Evolutionary conservation across 164 flowering plant genomes (phyloP).

Genomic region (Buxus sempervirens): DNA sequence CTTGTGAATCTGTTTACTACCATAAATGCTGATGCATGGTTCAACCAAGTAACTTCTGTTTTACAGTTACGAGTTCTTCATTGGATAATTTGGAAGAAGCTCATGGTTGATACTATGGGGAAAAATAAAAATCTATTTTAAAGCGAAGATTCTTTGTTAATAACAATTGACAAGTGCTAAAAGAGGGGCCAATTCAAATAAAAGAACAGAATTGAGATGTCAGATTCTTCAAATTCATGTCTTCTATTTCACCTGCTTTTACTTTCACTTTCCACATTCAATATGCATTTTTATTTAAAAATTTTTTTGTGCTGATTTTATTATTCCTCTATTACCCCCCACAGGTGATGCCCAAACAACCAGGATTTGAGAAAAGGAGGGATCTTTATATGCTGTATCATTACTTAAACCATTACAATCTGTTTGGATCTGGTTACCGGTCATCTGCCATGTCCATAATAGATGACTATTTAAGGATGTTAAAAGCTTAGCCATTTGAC

Average conservation of each 20-base stretch:
- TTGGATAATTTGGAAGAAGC: not conserved
- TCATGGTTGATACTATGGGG: not conserved
- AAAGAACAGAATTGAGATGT: not conserved
- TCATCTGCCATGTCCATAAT: slow-evolving; percentile 95
- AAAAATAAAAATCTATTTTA: not conserved
- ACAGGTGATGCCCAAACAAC: slow-evolving; percentile 97
- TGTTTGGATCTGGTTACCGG: slow-evolving; percentile 88
- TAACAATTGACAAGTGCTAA: not conserved
- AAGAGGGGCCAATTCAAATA: not conserved
- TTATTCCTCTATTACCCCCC: not conserved
- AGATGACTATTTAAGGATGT: slow-evolving; percentile 65
- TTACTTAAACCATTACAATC: slow-evolving; percentile 92
- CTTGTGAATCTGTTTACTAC: no score
- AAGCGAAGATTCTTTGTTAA: not conserved
- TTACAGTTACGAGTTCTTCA: not conserved
- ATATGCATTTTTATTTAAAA: not conserved
- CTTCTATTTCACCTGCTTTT: not conserved
- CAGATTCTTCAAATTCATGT: no score
- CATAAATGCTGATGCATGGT: no score
- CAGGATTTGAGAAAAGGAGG: slow-evolving; percentile 79
- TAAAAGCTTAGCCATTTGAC: slow-evolving; percentile 33
- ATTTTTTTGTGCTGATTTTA: not conserved
- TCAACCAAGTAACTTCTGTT: not conserved
- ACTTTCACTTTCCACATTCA: not conserved
- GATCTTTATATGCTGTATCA: slow-evolving; percentile 89